Base-by-base conservation (phyloP, 352 stramenopile genomes). In the Phytophthora constricta region DNA sequence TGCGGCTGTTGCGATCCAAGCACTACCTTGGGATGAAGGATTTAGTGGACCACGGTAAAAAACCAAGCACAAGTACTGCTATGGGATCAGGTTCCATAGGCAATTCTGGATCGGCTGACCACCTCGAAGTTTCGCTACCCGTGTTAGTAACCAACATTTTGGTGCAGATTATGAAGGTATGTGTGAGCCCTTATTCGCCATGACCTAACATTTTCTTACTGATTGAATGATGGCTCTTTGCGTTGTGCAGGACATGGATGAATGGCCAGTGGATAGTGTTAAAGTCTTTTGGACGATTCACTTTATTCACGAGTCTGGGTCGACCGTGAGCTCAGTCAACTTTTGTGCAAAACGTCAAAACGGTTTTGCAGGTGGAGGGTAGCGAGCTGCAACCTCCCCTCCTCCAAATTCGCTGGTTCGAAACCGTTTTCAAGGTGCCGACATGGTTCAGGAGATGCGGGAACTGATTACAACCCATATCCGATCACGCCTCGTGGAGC, bases 261-360 rank as follows among this genome's bases (percentile, higher is more conserved):
- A 80, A 5, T 95, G 86, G 86, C 84, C 86, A 16, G 72, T 91
- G 22, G 88, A 96, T 63, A 94, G 83, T 53, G 79, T 94, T 28
- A 96, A 95, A 63, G 88, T 96, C 17, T 96, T 94, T 70, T 96
- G 3, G 87, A 95, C 41, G 88, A 96, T 68, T 92, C 88, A 4
- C 71, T 96, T 11, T 86, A 86, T 60, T 77, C 82, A n/a, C 80
- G 88, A 45, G 70, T 89, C 14, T 96, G 88, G 88, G 88, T 96
- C 0, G 87, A 96, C 52, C 84, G 95, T 48, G 85, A 93, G 28
- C 64, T 93, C n/a, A 94, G 86, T 43, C 79, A 79, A 25, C 49
- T 77, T 5, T 96, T 96, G 85, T 94, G 20, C 70, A 74, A 43
- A 92, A 95, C 26, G 74, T 96, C 31, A 96, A 93, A 65, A 90